Evolutionary conservation across 2,329 filamentous ascomycete genomes (phyloP).

Genomic region (Zasmidium angulare): DNA sequence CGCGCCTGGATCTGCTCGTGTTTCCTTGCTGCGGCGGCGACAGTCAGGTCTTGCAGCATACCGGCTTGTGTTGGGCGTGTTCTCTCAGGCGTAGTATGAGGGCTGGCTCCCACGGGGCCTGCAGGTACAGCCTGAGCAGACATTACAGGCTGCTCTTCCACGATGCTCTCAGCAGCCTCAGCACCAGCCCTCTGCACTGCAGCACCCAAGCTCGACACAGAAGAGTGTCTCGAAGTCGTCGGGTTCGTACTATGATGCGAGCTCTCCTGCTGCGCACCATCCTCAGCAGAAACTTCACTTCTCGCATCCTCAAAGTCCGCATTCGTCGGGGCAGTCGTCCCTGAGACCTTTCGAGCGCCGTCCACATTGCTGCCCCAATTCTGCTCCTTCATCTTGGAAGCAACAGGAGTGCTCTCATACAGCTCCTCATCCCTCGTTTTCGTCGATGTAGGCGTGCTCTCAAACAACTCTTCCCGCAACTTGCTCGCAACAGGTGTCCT

Average conservation of each 20-base stretch:
- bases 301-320: conserved; percentile 13
- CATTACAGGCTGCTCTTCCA: conserved; percentile 12
- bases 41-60: background rate
- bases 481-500: background rate
- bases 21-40: background rate
- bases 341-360: conserved; percentile 13
- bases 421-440: background rate
- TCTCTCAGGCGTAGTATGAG: background rate
- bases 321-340: conserved; percentile 1
- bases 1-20: background rate
- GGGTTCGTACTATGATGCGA: conserved; percentile 8
- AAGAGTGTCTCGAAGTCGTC: conserved; percentile 22
- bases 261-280: conserved; percentile 9
- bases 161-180: background rate
- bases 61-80: background rate
- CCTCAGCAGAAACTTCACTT: conserved; percentile 27
- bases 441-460: conserved; percentile 10
- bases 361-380: conserved; percentile 13
- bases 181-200: background rate
- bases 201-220: conserved; percentile 28
- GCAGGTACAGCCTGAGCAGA: conserved; percentile 17
- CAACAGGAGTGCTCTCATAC: background rate
- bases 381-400: conserved; percentile 13
- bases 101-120: conserved; percentile 6
- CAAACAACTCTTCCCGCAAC: conserved; percentile 8